Percentiles rank a stretch among this genome's conserved stretches.
Conservation (phyloP, 768 basidiomycete species). For the Megacollybia marginata region DNA sequence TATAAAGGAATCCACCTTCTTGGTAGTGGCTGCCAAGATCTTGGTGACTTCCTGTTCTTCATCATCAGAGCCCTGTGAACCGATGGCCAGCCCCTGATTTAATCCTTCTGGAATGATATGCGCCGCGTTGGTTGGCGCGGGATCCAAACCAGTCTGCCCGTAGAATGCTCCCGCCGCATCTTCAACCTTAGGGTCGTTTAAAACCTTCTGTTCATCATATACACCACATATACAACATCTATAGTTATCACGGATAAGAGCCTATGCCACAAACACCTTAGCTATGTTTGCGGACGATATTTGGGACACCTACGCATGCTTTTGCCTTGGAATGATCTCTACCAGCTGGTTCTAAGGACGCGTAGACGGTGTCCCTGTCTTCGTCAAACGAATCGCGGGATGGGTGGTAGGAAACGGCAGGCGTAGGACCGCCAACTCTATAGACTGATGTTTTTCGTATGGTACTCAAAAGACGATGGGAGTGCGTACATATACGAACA, state of each 20-base stretch:
- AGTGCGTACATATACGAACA: background rate
- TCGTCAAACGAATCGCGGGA: background rate
- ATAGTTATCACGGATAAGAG: slow-evolving; percentile 14
- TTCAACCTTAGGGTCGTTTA: background rate
- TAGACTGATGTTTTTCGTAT: background rate
- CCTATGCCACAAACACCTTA: slow-evolving; percentile 6
- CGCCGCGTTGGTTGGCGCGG: background rate
- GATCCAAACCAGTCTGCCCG: background rate
- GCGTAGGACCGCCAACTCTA: background rate
- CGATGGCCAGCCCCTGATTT: slow-evolving; percentile 1
- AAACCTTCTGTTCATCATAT: background rate
- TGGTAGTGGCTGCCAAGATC: slow-evolving; percentile 3
- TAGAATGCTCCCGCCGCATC: no score
- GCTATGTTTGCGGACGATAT: background rate
- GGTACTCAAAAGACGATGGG: background rate
- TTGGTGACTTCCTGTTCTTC: slow-evolving; percentile 13
- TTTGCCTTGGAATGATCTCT: background rate
- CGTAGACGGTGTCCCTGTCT: background rate
- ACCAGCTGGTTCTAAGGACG: background rate
- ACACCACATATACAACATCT: slow-evolving; percentile 11
- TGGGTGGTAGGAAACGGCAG: background rate
- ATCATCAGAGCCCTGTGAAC: slow-evolving; percentile 9
- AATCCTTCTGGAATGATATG: slow-evolving; percentile 1
- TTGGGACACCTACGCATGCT: background rate
- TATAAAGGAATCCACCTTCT: background rate